Conservation (phyloP, 805 yeast genomes). For the Torulaspora franciscae region DNA sequence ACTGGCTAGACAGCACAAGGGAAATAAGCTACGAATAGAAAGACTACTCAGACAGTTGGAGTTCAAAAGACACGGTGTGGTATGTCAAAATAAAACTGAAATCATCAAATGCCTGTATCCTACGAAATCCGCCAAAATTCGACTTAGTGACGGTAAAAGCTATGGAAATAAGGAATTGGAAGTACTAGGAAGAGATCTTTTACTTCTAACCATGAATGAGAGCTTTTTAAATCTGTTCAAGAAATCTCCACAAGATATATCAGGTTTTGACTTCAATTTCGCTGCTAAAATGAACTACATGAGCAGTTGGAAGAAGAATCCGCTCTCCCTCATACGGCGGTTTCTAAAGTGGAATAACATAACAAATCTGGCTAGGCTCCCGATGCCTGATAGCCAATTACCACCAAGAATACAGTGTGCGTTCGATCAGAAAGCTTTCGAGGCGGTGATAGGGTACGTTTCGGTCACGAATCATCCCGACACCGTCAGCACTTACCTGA, state of each 20-base stretch:
- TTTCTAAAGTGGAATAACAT: constrained; percentile 11
- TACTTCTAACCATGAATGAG: constrained; percentile 9
- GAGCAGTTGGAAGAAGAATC: constrained; percentile 13
- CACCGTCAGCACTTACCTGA: constrained; percentile 19
- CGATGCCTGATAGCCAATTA: constrained; percentile 18
- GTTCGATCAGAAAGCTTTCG: constrained; percentile 18
- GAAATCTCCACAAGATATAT: constrained; percentile 17
- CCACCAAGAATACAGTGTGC: constrained; percentile 22
- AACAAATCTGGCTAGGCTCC: constrained; percentile 15
- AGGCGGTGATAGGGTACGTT: constrained; percentile 28
- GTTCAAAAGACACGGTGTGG: constrained; percentile 10
- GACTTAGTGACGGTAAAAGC: constrained; percentile 9
- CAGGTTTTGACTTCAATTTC: constrained; percentile 24
- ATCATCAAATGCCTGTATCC: constrained; percentile 20
- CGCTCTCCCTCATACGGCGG: constrained; percentile 9
- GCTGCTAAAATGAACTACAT: constrained; percentile 14
- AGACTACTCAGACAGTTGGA: constrained; percentile 6
- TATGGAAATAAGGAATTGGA: constrained; percentile 15
- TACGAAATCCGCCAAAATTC: constrained; percentile 10
- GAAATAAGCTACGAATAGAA: constrained; percentile 8
- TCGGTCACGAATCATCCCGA: constrained; percentile 17
- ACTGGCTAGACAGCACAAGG: constrained; percentile 7
- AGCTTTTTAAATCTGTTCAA: constrained; percentile 17
- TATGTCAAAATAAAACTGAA: constrained; percentile 10
- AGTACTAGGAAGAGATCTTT: constrained; percentile 11